These are phyloP conservation scores for Falciphora oryzae DNA, from an alignment of 2,329 filamentous ascomycete species.

Conservation along the genomic window DNA sequence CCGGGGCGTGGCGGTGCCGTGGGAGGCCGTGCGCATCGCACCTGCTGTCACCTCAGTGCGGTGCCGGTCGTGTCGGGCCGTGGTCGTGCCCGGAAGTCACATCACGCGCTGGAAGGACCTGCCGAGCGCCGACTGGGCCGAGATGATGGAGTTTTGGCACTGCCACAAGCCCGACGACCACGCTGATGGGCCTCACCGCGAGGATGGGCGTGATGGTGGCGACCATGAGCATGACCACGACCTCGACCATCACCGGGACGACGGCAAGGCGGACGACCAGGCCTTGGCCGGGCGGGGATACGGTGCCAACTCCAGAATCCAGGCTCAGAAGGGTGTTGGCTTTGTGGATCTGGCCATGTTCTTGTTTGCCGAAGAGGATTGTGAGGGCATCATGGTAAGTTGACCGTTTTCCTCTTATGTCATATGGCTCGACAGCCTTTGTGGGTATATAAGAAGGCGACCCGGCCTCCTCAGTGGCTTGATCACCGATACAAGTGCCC, in stretches of 20 bases:
- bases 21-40: constrained; percentile 48
- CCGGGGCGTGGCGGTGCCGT: constrained; percentile 34
- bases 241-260: constrained; percentile 10
- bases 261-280: constrained; percentile 32
- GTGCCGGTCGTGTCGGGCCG: constrained; percentile 34
- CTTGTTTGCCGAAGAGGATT: constrained; percentile 64
- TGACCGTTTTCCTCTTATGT: constrained; percentile 4
- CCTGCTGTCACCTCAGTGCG: constrained; percentile 31
- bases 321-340: constrained; percentile 59
- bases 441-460: constrained; percentile 59
- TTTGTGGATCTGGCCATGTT: constrained; percentile 80
- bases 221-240: constrained; percentile 45
- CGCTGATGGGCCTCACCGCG: too few relatives aligned
- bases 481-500: constrained; percentile 66
- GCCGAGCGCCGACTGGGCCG: constrained; percentile 95
- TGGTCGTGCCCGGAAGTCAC: constrained; percentile 30
- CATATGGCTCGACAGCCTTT: background rate
- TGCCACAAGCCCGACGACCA: constrained; percentile 74
- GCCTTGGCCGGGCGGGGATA: constrained; percentile 64
- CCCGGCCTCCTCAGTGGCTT: constrained; percentile 42
- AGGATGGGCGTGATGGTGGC: background rate
- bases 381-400: constrained; percentile 38
- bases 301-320: constrained; percentile 70
- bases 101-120: constrained; percentile 77
- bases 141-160: constrained; percentile 99